Percentiles rank a stretch among this genome's conserved stretches.
Conservation (phyloP, 2,329 filamentous ascomycete species). For the Didymella lethalis region DNA sequence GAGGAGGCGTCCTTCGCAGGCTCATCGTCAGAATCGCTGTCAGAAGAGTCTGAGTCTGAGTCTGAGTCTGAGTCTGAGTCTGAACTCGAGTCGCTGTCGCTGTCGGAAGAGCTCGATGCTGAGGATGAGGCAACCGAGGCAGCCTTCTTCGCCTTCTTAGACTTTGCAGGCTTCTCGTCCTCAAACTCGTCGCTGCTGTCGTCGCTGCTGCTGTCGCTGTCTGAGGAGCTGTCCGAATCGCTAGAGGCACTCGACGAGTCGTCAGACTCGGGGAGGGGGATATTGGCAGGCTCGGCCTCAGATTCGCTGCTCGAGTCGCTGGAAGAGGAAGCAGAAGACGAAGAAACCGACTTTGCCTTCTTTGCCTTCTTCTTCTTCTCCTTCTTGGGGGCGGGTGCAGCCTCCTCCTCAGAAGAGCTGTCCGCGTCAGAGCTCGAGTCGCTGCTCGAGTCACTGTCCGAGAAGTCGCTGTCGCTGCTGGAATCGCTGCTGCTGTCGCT, state of each 20-base stretch:
- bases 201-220: constrained; percentile 31
- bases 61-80: constrained; percentile 37
- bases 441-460: constrained; percentile 8
- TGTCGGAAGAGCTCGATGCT: constrained; percentile 41
- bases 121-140: constrained; percentile 41
- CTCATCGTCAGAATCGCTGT: constrained; percentile 35
- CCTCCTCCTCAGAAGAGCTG: constrained; percentile 40
- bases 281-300: constrained; percentile 36
- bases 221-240: constrained; percentile 32
- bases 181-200: constrained; percentile 33
- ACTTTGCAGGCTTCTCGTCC: constrained; percentile 31
- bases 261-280: constrained; percentile 39
- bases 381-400: constrained; percentile 28
- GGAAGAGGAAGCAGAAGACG: constrained; percentile 26
- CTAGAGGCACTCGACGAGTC: constrained; percentile 39
- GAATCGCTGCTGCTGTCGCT: constrained; percentile 36
- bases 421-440: constrained; percentile 40
- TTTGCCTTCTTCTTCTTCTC: constrained; percentile 29
- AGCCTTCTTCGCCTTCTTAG: constrained; percentile 37
- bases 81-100: constrained; percentile 21
- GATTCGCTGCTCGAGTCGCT: constrained; percentile 32
- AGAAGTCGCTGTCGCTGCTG: constrained; percentile 16
- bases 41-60: constrained; percentile 38
- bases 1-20: constrained; percentile 33
- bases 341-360: constrained; percentile 31